Percentiles rank a stretch among this genome's conserved stretches.
Evolutionary conservation across 345 rosid species (phyloP).

Genomic region (Acer yangbiense): DNA sequence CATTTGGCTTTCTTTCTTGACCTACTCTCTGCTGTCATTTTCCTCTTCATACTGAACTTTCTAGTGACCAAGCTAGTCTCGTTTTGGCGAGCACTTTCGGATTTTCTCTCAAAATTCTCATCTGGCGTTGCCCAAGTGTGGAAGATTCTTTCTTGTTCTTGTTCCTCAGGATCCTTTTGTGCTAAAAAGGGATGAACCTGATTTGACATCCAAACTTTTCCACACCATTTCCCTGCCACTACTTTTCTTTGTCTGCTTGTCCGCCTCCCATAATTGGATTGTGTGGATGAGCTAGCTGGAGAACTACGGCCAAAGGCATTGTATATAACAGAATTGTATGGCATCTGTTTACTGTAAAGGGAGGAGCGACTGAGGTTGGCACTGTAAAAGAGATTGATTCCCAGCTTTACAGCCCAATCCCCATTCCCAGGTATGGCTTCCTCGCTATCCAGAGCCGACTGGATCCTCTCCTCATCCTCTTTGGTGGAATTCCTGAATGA

Average conservation of each 20-base stretch:
- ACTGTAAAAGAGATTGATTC: conserved; percentile 86
- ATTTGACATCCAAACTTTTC: conserved; percentile 97
- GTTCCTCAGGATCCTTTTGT: conserved; percentile 53
- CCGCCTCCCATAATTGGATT: conserved; percentile 52
- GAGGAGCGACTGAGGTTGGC: conserved; percentile 79
- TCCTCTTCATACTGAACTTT: conserved; percentile 72
- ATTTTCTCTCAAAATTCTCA: conserved; percentile 52
- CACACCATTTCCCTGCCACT: conserved; percentile 98
- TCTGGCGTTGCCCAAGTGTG: conserved; percentile 37
- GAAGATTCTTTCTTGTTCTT: conserved; percentile 53
- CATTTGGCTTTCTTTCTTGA: conserved; percentile 51
- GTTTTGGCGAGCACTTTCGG: conserved; percentile 34
- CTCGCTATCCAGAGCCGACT: conserved; percentile 68
- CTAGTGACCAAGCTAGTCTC: conserved; percentile 36
- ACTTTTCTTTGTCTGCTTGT: conserved; percentile 64
- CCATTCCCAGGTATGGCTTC: conserved; percentile 81
- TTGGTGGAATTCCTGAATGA: conserved; percentile 57
- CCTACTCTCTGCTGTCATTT: conserved; percentile 38
- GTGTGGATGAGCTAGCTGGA: conserved; percentile 49
- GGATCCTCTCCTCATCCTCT: conserved; percentile 75
- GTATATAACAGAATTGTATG: conserved; percentile 83
- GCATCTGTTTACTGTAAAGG: conserved; percentile 96
- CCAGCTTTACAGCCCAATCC: conserved; percentile 95
- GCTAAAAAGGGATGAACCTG: conserved; percentile 84
- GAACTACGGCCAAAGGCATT: conserved; percentile 79